Evolutionary conservation across 768 basidiomycete species (phyloP), one percentile per base, ranked within the genome.

Genomic region (Collybia sordida): DNA sequence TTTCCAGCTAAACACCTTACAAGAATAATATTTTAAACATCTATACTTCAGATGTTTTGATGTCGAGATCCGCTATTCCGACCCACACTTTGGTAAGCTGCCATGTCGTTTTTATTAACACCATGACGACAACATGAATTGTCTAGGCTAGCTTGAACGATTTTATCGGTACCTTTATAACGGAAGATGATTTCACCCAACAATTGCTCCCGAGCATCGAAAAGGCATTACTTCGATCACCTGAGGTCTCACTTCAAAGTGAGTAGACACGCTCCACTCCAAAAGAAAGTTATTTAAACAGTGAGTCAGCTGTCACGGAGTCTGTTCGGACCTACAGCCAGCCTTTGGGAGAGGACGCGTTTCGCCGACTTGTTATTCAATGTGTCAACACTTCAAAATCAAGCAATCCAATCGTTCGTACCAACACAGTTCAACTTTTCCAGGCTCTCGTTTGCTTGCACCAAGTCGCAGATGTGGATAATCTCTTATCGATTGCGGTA

Each of bases 221-320:
- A 61, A 93, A 92, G 56, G 81, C 89, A 1, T 63, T 96, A 6
- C 68, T 92, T 8, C 82, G 91, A 22, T 88, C 89, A 1, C 93
- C 95, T 0, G 94, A 96, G 64, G 73, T 80, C 36, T 81, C 87
- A 0, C 74, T 96, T 3, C 70, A 72, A 28, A 72, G 90, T 90
- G 51, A 43, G 79, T 61, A 48, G 48, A 34, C 39, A 46, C 31
- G 35, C 18, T 46, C 27, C 19, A 36, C 45, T 34, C 41, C 42
- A 21, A 23, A 28, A 2, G 2, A 23, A 46, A 24, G 58, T 14
- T 17, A 14, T 23, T 54, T 19, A 8, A 31, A 24, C 22, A 19
- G 35, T 46, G 3, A 53, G 50, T 22, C 52, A 86, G 83, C 82
- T 5, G 73, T 85, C 24, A 62, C 77, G 22, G 72, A 82, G 31